These are phyloP conservation scores for Penicillium manginii DNA, from an alignment of 495 filamentous ascomycete genomes.

Conservation along the genomic window DNA sequence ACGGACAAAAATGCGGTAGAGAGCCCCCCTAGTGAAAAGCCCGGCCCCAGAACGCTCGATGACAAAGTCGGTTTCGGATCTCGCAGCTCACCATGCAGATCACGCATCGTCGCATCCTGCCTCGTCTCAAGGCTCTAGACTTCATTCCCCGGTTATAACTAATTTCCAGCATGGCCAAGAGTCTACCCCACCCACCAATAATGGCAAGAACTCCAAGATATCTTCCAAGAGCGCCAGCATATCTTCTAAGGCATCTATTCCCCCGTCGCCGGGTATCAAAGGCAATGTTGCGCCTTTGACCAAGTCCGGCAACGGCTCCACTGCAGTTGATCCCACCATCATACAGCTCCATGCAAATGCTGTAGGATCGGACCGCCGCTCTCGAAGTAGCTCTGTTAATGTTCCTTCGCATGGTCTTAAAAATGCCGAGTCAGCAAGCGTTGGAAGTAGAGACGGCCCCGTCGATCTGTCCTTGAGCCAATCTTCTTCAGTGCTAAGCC, in stretches of 20 bases:
- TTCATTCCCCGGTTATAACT: slow-evolving; percentile 45
- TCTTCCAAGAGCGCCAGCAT: slow-evolving; percentile 58
- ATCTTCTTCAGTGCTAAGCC: slow-evolving; percentile 37
- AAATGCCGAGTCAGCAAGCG: slow-evolving; percentile 34
- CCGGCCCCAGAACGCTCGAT: slow-evolving; percentile 34
- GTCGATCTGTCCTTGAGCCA: slow-evolving; percentile 32
- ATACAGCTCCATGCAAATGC: slow-evolving; percentile 62
- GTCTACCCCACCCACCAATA: slow-evolving; percentile 38
- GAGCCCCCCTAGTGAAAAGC: slow-evolving; percentile 24
- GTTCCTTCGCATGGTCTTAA: slow-evolving; percentile 31
- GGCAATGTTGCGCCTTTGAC: slow-evolving; percentile 47
- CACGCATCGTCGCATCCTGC: slow-evolving; percentile 31
- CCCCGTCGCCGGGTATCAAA: slow-evolving; percentile 46
- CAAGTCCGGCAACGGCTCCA: slow-evolving; percentile 45
- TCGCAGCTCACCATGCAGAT: slow-evolving; percentile 25
- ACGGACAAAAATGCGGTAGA: slow-evolving; percentile 41
- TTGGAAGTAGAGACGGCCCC: slow-evolving; percentile 37
- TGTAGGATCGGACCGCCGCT: slow-evolving; percentile 45
- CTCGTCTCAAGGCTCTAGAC: slow-evolving; percentile 43
- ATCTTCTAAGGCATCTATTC: slow-evolving; percentile 55
- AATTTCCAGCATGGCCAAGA: slow-evolving; percentile 38
- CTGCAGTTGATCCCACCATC: slow-evolving; percentile 45
- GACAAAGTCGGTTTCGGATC: slow-evolving; percentile 30
- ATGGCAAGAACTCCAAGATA: slow-evolving; percentile 54
- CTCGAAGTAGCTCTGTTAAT: slow-evolving; percentile 41